These are phyloP conservation scores for Yamadazyma epiphylla DNA, from an alignment of 1,139 yeast genomes.

Conservation along the genomic window DNA sequence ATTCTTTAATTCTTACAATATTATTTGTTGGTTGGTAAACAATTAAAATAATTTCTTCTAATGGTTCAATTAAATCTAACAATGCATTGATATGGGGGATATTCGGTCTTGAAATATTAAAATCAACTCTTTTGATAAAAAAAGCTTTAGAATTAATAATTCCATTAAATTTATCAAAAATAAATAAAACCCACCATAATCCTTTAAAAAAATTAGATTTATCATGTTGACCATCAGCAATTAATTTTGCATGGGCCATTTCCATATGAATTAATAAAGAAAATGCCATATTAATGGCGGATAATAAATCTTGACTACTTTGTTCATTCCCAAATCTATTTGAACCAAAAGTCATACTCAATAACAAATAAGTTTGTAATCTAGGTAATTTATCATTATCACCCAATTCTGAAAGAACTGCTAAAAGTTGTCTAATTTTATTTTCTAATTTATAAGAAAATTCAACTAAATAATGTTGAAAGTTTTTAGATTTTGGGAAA, in stretches of 20 bases:
- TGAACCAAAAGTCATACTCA: conserved; percentile 26
- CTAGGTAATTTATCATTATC: conserved; percentile 32
- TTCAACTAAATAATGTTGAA: conserved; percentile 12
- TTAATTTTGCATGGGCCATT: conserved; percentile 7
- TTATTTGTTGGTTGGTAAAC: conserved; percentile 10
- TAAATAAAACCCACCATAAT: conserved; percentile 35
- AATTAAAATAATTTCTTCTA: conserved; percentile 7
- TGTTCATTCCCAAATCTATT: conserved; percentile 33
- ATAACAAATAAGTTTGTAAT: conserved; percentile 25
- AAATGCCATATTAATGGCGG: conserved; percentile 26
- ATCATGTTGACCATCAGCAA: conserved; percentile 10
- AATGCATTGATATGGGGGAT: conserved; percentile 3
- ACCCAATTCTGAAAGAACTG: conserved; percentile 27
- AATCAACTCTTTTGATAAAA: conserved; percentile 13
- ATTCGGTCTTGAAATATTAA: conserved; percentile 8
- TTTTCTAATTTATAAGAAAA: conserved; percentile 21
- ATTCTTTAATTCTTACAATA: background rate
- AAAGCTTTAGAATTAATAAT: conserved; percentile 12
- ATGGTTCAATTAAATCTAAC: conserved; percentile 1
- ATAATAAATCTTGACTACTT: conserved; percentile 31
- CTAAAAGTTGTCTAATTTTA: conserved; percentile 24
- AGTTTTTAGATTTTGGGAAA: too few species aligned
- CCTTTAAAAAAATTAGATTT: conserved; percentile 20
- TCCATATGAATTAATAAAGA: conserved; percentile 33
- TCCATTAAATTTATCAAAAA: conserved; percentile 33